Conservation (phyloP, 352 stramenopile genomes). For the Phytophthora boehmeriae region DNA sequence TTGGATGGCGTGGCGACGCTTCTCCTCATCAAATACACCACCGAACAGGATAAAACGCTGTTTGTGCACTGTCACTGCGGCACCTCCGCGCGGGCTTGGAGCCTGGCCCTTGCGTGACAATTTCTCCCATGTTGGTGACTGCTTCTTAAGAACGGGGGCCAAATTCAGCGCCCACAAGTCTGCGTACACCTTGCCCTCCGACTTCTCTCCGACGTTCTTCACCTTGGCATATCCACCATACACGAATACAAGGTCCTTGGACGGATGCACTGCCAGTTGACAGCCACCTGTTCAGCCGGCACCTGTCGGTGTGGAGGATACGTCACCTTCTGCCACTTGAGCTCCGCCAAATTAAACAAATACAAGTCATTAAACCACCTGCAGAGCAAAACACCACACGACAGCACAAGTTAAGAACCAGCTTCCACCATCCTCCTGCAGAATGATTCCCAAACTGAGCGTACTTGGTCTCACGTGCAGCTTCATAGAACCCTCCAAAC, state of each 20-base stretch:
- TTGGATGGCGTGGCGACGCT: constrained; percentile 79
- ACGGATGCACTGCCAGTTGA: constrained; percentile 81
- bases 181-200: constrained; percentile 94
- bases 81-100: constrained; percentile 79
- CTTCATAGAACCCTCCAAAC: constrained; percentile 98
- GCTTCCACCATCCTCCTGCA: too few species aligned
- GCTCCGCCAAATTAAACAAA: constrained; percentile 88
- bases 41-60: constrained; percentile 97
- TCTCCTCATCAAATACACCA: constrained; percentile 94
- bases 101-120: constrained; percentile 89
- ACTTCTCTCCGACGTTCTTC: constrained; percentile 91
- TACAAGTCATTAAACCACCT: constrained; percentile 97
- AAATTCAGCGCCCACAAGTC: constrained; percentile 96
- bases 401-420: not conserved
- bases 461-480: constrained; percentile 82
- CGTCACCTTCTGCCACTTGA: constrained; percentile 88
- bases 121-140: constrained; percentile 94
- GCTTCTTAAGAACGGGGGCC: constrained; percentile 87
- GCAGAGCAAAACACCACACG: not conserved
- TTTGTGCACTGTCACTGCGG: constrained; percentile 91
- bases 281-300: constrained; percentile 76
- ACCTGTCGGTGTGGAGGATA: constrained; percentile 70
- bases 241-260: constrained; percentile 92
- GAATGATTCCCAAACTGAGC: not conserved
- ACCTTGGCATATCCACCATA: constrained; percentile 97